phyloP scores from a whole-genome alignment of 331 rosid genomes.

The Cydonia oblonga region DNA sequence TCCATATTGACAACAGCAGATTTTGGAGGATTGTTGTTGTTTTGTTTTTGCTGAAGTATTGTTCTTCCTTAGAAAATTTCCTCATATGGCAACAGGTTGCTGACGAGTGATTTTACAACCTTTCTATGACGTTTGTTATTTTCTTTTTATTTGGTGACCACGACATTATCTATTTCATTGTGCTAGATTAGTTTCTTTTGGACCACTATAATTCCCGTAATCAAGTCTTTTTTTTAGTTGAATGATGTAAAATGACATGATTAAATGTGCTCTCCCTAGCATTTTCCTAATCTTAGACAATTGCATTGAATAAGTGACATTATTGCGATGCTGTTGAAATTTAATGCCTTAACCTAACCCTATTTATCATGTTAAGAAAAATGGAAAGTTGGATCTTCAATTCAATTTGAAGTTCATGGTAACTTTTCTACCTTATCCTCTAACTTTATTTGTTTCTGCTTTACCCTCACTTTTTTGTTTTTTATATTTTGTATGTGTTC shows the following conservation, averaged over 20 bases:
- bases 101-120: background rate
- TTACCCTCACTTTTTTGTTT: background rate
- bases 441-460: background rate
- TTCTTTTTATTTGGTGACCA: background rate
- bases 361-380: background rate
- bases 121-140: background rate
- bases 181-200: background rate
- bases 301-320: background rate
- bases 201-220: background rate
- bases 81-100: background rate
- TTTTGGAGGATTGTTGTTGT: slow-evolving; percentile 1
- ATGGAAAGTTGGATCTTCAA: background rate
- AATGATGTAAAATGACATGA: background rate
- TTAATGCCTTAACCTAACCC: background rate
- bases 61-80: background rate
- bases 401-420: too few species aligned
- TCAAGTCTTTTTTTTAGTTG: background rate
- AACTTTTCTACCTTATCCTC: background rate
- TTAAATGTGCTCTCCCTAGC: background rate
- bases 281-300: background rate
- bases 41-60: background rate
- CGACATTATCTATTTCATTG: background rate
- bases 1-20: background rate
- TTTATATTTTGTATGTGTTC: background rate
- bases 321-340: background rate